phyloP scores from a whole-genome alignment of 1,139 yeast species.

The Nakaseomyces kungkrabaensis region DNA sequence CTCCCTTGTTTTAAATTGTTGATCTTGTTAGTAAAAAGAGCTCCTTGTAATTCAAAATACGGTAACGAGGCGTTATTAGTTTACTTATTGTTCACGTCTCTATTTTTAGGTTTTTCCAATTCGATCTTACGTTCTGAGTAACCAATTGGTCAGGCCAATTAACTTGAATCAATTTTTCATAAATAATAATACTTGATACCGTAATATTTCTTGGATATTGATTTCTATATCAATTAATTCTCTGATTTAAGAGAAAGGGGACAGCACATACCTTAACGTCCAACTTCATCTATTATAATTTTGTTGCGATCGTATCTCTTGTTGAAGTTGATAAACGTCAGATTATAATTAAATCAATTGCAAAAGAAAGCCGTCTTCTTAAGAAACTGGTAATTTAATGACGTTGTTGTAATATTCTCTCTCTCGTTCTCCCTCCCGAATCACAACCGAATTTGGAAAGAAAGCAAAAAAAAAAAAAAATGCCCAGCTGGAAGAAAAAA shows the following conservation, averaged over 20 bases:
- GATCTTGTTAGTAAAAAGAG: not conserved
- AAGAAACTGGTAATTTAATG: not conserved
- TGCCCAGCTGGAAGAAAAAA: not conserved
- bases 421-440: not conserved
- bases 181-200: no score
- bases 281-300: slow-evolving; percentile 5
- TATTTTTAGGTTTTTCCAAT: no score
- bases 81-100: no score
- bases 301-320: not conserved
- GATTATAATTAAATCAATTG: not conserved
- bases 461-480: not conserved
- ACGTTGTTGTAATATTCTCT: not conserved
- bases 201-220: no score
- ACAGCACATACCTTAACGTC: slow-evolving; percentile 6
- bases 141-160: no score
- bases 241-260: not conserved
- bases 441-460: not conserved
- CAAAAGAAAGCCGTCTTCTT: not conserved
- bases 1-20: not conserved
- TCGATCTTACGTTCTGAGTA: no score
- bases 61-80: no score
- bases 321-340: slow-evolving; percentile 1
- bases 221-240: no score
- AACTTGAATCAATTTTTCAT: no score
- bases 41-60: not conserved